Evolutionary conservation across 139 green algal genomes (phyloP).

Genomic region (Mychonastes homosphaera): DNA sequence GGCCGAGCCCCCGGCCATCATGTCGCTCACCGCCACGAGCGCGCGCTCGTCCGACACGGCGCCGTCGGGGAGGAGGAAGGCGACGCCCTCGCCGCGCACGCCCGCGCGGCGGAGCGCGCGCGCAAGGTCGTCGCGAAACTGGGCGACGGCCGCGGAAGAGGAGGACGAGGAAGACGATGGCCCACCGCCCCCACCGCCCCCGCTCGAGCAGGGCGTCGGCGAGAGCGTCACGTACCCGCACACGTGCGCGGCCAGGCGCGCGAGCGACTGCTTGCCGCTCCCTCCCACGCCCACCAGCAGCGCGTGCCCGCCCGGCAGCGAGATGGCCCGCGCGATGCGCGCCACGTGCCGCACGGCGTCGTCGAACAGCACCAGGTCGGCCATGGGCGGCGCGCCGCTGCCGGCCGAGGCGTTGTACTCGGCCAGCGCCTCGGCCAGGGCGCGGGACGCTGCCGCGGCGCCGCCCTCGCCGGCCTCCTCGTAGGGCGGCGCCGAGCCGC

Average conservation of each 20-base stretch:
- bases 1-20: constrained; percentile 75
- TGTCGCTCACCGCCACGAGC: constrained; percentile 81
- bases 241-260: constrained; percentile 61
- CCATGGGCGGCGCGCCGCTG: constrained; percentile 37
- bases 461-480: constrained; percentile 48
- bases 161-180: too few relatives aligned
- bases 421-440: constrained; percentile 59
- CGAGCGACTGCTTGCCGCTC: constrained; percentile 66
- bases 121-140: constrained; percentile 81
- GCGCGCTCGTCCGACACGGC: constrained; percentile 60
- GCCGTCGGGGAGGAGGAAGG: constrained; percentile 77
- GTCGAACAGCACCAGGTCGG: constrained; percentile 87
- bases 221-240: constrained; percentile 60
- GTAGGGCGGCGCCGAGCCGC: too few relatives aligned
- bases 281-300: constrained; percentile 81
- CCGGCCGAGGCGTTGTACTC: constrained; percentile 66
- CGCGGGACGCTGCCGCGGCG: too few relatives aligned
- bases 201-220: too few relatives aligned
- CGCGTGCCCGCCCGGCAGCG: constrained; percentile 70
- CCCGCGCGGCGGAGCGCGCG: constrained; percentile 79
- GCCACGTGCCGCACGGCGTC: constrained; percentile 86
- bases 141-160: too few relatives aligned
- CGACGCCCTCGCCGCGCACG: constrained; percentile 72
- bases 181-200: too few relatives aligned
- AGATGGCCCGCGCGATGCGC: constrained; percentile 73